Percentiles rank a stretch among this genome's conserved stretches.
These are phyloP conservation scores for Berberis thunbergii DNA, from an alignment of 164 flowering plant species.

Conservation along the genomic window DNA sequence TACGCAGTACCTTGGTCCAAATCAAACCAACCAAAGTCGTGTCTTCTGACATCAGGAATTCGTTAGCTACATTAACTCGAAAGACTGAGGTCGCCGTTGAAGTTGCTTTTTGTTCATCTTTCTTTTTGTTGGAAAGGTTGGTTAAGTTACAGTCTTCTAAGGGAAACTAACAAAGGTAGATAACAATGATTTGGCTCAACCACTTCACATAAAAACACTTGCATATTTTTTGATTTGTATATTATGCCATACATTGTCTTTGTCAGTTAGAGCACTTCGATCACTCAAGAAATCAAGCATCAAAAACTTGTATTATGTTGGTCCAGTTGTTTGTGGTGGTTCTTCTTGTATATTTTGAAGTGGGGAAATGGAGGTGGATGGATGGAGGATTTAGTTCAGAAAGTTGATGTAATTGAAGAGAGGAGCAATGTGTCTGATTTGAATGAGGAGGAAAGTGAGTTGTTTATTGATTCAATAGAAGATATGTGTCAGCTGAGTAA, in stretches of 20 bases:
- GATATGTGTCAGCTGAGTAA: slow-evolving; percentile 1
- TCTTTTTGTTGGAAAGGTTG: too few species aligned
- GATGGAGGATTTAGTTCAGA: not conserved
- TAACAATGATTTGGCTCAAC: not conserved
- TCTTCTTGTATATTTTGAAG: not conserved
- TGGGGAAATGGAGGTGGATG: not conserved
- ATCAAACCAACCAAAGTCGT: too few species aligned
- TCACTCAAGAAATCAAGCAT: not conserved
- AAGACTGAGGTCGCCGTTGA: too few species aligned
- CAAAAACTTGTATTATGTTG: not conserved
- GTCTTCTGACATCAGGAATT: too few species aligned
- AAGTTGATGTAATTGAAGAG: not conserved
- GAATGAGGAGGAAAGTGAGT: slow-evolving; percentile 1
- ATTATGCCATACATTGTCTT: not conserved
- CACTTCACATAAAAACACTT: not conserved
- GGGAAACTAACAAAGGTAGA: not conserved
- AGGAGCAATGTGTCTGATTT: not conserved
- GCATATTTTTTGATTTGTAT: not conserved
- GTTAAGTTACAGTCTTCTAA: not conserved
- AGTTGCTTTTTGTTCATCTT: too few species aligned
- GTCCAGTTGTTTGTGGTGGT: not conserved
- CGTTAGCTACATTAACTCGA: too few species aligned
- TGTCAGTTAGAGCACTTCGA: not conserved
- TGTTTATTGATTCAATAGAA: not conserved
- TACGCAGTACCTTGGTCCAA: too few species aligned